Percentiles rank a stretch among this genome's conserved stretches.
Evolutionary conservation across 2,329 filamentous ascomycete genomes (phyloP).

Genomic region (Amesomyces nigricolor): DNA sequence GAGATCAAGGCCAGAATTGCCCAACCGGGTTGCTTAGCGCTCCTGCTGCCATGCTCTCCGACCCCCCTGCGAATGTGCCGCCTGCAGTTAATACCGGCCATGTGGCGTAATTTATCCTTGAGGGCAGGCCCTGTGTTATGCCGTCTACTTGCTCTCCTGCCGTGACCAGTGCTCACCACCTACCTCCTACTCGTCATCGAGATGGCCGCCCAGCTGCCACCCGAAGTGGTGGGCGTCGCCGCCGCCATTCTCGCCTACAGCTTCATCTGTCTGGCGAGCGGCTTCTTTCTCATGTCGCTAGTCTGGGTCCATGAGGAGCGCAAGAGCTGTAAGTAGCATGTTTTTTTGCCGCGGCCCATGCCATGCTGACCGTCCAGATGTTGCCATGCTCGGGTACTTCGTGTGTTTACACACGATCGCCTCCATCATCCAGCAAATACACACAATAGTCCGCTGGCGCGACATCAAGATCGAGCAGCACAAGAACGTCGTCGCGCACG

Average conservation of each 20-base stretch:
- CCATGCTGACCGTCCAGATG: slow-evolving; percentile 29
- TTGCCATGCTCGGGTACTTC: slow-evolving; percentile 36
- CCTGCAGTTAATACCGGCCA: too few species aligned
- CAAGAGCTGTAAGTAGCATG: slow-evolving; percentile 35
- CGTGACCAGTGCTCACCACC: neutral
- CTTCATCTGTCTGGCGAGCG: slow-evolving; percentile 31
- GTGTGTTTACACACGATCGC: slow-evolving; percentile 34
- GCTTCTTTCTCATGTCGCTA: slow-evolving; percentile 33
- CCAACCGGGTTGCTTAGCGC: too few species aligned
- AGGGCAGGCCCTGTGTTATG: neutral
- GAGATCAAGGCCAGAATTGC: too few species aligned
- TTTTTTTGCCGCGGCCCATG: neutral
- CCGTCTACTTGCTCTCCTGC: neutral
- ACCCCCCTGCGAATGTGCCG: too few species aligned
- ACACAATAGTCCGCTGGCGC: slow-evolving; percentile 37
- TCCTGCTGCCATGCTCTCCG: too few species aligned
- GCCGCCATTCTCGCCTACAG: slow-evolving; percentile 34
- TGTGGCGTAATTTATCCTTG: neutral
- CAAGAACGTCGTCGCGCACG: slow-evolving; percentile 31
- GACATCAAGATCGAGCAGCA: slow-evolving; percentile 38
- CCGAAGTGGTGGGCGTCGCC: slow-evolving; percentile 31
- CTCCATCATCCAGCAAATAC: slow-evolving; percentile 39
- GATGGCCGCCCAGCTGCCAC: slow-evolving; percentile 36
- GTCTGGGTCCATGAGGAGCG: slow-evolving; percentile 37
- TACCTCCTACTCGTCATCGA: neutral